Base-by-base conservation (phyloP, 768 basidiomycete genomes). In the Suillus variegatus region DNA sequence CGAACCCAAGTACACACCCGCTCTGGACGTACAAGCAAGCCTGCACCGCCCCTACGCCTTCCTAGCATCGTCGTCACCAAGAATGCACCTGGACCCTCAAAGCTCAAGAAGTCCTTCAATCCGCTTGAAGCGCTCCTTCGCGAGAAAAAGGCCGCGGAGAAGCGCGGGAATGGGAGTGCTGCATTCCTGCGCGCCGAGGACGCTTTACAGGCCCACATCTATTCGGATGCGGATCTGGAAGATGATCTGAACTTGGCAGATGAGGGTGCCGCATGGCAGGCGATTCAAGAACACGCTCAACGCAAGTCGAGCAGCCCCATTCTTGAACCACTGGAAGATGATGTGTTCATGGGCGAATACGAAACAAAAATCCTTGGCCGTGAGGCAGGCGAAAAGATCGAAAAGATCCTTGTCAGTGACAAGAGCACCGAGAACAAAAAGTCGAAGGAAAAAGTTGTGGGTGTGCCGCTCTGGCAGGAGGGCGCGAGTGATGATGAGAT, bases 91-190 rank as follows among this genome's bases (percentile, higher is more conserved):
- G 38, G 25, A 66, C 67, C 10, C 35, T 41, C 57, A 10, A 51
- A 64, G 18, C 66, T 62, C 51, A 77, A 76, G 68, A 73, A 66
- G 46, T 51, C 65, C 13, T n/a, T n/a, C 40, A 84, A 87, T 66
- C 88, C 89, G 12, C 78, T 91, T 25, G 82, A 80, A 58, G 81
- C 77, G 2, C 80, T 89, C 38, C 72, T 89, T 46, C 84, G 80
- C 67, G 87, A 88, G 73, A 88, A 86, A 70, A 66, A 68, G 20
- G 51, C 70, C 32, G 69, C 70, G 52, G 68, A 77, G 6, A 73
- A 68, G 49, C 77, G 68, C 25, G 76, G 77, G 16, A 77, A 79
- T 35, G 82, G 81, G 51, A 74, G 56, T 16, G 75, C 80, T 9
- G 84, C 81, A 9, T 70, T 85, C 62, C 77, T 73, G 66, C 81